Base-by-base conservation (phyloP, 495 filamentous ascomycete species). In the Parachaetomium inaequale region DNA sequence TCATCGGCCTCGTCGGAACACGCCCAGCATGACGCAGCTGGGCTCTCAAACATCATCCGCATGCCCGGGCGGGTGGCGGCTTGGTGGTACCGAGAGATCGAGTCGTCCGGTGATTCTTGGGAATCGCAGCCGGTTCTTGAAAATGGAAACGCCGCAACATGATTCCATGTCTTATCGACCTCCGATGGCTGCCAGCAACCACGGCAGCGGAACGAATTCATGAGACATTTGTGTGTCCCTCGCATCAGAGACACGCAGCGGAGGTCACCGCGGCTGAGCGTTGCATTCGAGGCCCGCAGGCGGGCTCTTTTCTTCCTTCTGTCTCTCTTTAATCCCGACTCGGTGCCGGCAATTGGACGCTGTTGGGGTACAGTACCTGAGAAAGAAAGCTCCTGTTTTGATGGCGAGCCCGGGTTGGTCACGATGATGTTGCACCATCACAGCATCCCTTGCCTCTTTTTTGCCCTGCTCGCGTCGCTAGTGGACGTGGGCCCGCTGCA, bases 221-320 rank as follows among this genome's bases (percentile, higher is more conserved):
- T 53, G 46, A 65, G 63, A 61, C 63, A 56, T 61, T 57, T 26
- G 42, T 19, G n/a, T 49, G 38, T 25, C n/a, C 55, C 53, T 54
- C 14, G 23, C 45, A 58, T 56, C 25, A 51, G 52, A 42, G 58
- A 58, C 47, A 58, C 32, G 21, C 47, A 58, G 47, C 47, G 36
- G 38, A 63, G 55, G 55, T 19, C 34, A 28, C 19, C 28, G n/a
- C 58, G 25, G 58, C 58, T 60, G 58, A 60, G 40, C 29, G 52
- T 23, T 14, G 42, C 23, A 56, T 40, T 40, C 43, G 38, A 26
- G 25, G 25, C 34, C 1, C 32, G 12, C 53, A 25, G 7, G 36
- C n/a, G 31, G 17, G 42, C 45, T 47, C 17, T 50, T 36, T 47
- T 49, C 7, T 40, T 36, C 23, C 25, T 49, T 34, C 12, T 58